Evolutionary conservation across 768 basidiomycete species (phyloP).

Genomic region (Tricholomella constricta): DNA sequence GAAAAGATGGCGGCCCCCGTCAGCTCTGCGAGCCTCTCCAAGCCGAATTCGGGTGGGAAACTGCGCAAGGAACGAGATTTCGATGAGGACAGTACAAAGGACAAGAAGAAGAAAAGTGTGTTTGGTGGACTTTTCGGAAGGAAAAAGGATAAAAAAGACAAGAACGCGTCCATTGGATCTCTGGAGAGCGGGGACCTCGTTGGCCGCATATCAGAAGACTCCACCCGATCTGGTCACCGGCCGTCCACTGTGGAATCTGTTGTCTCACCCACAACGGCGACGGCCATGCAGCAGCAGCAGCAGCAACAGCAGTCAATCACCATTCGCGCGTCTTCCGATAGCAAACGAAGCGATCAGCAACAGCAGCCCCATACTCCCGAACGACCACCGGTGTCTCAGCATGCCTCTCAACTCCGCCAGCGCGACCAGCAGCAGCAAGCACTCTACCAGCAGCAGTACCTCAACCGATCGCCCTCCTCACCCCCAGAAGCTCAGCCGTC

Average conservation of each 20-base stretch:
- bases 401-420: constrained; percentile 76
- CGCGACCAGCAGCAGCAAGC: constrained; percentile 88
- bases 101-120: constrained; percentile 71
- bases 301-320: constrained; percentile 31
- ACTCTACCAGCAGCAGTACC: constrained; percentile 85
- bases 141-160: constrained; percentile 78
- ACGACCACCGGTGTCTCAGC: constrained; percentile 53
- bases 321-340: constrained; percentile 29
- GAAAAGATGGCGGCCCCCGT: constrained; percentile 52
- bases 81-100: constrained; percentile 35
- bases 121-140: constrained; percentile 76
- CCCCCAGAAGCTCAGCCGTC: constrained; percentile 74
- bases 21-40: constrained; percentile 40
- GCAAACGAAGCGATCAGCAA: constrained; percentile 24
- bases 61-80: constrained; percentile 44
- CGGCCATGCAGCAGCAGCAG: constrained; percentile 63
- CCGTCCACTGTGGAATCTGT: constrained; percentile 38
- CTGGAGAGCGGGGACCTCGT: constrained; percentile 52
- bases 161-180: constrained; percentile 48
- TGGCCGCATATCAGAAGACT: constrained; percentile 61
- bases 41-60: constrained; percentile 35
- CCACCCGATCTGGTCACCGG: constrained; percentile 52
- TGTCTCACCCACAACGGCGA: constrained; percentile 54
- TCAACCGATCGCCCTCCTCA: constrained; percentile 81
- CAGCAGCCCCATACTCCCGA: constrained; percentile 28